Base-by-base conservation (phyloP, 306 rosid genomes). In the Glycine tomentella region DNA sequence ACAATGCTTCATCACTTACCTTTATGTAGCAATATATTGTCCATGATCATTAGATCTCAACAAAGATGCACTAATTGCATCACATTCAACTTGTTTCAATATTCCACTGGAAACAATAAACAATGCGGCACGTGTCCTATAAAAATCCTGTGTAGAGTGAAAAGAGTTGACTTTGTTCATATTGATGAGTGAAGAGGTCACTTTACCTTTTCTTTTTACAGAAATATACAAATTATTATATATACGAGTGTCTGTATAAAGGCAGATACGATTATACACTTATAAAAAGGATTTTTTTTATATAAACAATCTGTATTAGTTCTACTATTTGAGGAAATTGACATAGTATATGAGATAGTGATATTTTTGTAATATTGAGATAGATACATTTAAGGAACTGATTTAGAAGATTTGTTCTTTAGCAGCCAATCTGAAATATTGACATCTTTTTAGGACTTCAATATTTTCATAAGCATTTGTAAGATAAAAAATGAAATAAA, bases 71-170 rank as follows among this genome's bases (percentile, higher is more conserved):
- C 31, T 25, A 25, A 25, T 25, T 25, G 31, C 65, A 31, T 76
- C 81, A 50, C 70, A 75, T 75, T 75, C 80, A n/a, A 76, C 72
- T 62, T 76, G 62, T 62, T 46, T 48, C 50, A 17, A 69, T 63
- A 76, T 76, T 76, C 80, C 59, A 55, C 10, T 20, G 3, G 50
- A 8, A 40, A 2, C 64, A 48, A 71, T 36, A 31, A 51, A 48
- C 55, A 72, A 62, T 42, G 49, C 3, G 44, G 13, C 84, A 80
- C 68, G 59, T 40, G 53, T 75, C 69, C 55, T 17, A 15, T 9
- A 75, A 64, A 80, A 36, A 76, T 67, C 73, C 9, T 9, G 17
- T 14, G 38, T n/a, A 68, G 49, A 50, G 55, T 59, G 25, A 75
- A 62, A 59, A 56, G 7, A 44, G 74, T 69, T 75, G 72, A 80